Evolutionary conservation across 352 stramenopile species (phyloP).

Genomic region (Ophiocytium majus): DNA sequence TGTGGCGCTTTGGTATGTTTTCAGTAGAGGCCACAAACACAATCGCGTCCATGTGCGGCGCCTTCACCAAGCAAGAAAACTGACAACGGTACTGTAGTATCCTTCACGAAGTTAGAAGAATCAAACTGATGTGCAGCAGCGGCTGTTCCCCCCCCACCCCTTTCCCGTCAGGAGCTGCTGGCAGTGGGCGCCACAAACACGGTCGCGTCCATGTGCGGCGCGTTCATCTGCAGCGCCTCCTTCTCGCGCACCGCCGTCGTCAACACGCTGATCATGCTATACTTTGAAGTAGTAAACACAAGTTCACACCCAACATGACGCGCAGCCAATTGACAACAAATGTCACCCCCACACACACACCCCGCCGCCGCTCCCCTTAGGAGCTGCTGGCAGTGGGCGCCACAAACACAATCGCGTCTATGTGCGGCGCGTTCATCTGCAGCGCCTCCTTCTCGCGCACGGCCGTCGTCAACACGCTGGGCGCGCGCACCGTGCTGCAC

Average conservation of each 20-base stretch:
- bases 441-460: slow-evolving; percentile 81
- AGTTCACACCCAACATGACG: too few species aligned
- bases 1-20: too few species aligned
- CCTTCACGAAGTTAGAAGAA: too few species aligned
- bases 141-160: too few species aligned
- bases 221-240: too few species aligned
- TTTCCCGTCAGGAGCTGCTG: slow-evolving; percentile 78
- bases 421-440: slow-evolving; percentile 81
- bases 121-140: too few species aligned
- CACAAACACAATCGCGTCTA: slow-evolving; percentile 75
- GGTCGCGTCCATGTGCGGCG: slow-evolving; percentile 74
- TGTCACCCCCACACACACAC: too few species aligned
- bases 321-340: too few species aligned
- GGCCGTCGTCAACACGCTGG: slow-evolving; percentile 80
- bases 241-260: slow-evolving; percentile 84
- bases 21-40: slow-evolving; percentile 82
- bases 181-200: slow-evolving; percentile 83
- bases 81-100: too few species aligned
- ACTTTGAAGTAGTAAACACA: too few species aligned
- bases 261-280: slow-evolving; percentile 73
- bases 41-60: slow-evolving; percentile 74
- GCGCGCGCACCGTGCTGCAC: slow-evolving; percentile 74
- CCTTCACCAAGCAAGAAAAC: too few species aligned
- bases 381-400: slow-evolving; percentile 76
- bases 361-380: too few species aligned